Evolutionary conservation across 2,329 filamentous ascomycete genomes (phyloP), one percentile per base, ranked within the genome.

Genomic region (Sporothrix dimorphospora): DNA sequence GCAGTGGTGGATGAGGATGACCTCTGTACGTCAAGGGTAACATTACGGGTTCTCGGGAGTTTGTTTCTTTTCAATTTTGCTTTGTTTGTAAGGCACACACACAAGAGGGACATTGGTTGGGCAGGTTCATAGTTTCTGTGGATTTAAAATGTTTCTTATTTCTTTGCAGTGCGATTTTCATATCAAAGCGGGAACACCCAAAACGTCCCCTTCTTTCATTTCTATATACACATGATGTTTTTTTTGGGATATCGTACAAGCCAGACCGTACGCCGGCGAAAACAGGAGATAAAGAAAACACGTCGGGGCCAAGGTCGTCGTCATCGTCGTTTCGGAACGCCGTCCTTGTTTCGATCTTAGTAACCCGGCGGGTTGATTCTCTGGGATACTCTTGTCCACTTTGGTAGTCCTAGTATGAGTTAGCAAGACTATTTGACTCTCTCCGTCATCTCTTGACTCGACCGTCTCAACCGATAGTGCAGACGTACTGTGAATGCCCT

Each of bases 311-410:
- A 34, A 65, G 49, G 24, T 65, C 34, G 42, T 38, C 42, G 51
- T 66, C 19, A 69, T 51, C 59, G 34, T 38, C 24, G 51, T 51
- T 40, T 53, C 63, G 21, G 19, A 45, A 21, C 38, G 12, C 24
- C 42, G 24, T 59, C 8, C 21, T 21, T 42, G 4, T 14, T 16
- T 75, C 84, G 57, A 11, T 42, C 16, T 66, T 90, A 98, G 83
- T 95, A 98, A 84, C 95, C 95, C 63, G 95, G 94, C 72, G 95
- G 95, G 82, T 98, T 98, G 81, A 98, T 80, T 83, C 95, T 87
- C 82, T 98, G 95, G 76, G 93, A 97, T 75, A 98, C 91, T 83
- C 94, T 91, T 77, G 95, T 98, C 95, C 95, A 98, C 84, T 98
- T 94, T 72, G 91, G 91, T 69, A 94, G 82, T 81, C 94, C 92